A percentile compares a stretch with the other conserved stretches of the same genome.
phyloP scores from a whole-genome alignment of 495 filamentous ascomycete species.

The Amphirosellinia nigrospora region DNA sequence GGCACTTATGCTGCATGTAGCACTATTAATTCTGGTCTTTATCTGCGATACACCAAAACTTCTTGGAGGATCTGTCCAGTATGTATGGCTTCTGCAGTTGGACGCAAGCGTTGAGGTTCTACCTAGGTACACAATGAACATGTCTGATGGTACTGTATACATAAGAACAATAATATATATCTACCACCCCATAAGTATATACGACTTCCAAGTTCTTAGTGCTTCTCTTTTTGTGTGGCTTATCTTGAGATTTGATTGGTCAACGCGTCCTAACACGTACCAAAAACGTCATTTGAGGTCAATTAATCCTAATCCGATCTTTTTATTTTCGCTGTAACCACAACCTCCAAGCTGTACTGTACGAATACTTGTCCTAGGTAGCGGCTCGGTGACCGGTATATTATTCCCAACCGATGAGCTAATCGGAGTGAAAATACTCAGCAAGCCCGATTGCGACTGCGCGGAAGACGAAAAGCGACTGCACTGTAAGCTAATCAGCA shows the following conservation, averaged over 20 bases:
- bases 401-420: slow-evolving; percentile 3
- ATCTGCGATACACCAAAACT: not conserved
- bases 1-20: no score
- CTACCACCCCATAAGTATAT: not conserved
- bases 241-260: slow-evolving; percentile 7
- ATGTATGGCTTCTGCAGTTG: not conserved
- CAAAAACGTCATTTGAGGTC: slow-evolving; percentile 12
- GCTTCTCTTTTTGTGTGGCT: not conserved
- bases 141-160: not conserved
- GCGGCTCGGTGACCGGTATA: not conserved
- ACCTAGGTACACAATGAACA: not conserved
- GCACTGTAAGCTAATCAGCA: not conserved
- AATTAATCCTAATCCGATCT: not conserved
- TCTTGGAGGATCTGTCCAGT: not conserved
- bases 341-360: not conserved
- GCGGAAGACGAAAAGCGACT: not conserved
- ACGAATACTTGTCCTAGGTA: not conserved
- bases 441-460: not conserved
- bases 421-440: not conserved
- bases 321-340: slow-evolving; percentile 1
- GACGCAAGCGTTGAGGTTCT: slow-evolving; percentile 7
- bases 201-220: no score
- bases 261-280: not conserved
- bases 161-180: not conserved
- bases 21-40: not conserved